Conservation (phyloP, 129 eudicot genomes). For the Flaveria robusta region DNA sequence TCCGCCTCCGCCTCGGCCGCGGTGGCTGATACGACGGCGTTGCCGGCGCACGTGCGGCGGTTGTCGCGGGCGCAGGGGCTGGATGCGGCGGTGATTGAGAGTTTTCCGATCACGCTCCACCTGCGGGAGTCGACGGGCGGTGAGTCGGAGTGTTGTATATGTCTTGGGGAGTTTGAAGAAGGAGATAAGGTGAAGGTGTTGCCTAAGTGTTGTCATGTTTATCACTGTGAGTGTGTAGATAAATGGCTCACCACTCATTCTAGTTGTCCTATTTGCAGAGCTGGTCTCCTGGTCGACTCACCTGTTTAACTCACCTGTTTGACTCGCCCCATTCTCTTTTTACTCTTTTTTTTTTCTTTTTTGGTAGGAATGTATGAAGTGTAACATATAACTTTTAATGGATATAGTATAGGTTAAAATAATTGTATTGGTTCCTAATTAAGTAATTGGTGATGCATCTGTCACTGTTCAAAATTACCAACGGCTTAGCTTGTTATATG, state of each 20-base stretch:
- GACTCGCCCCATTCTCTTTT: conserved; percentile 26
- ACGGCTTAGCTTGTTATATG: too few relatives aligned
- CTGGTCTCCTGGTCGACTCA: conserved; percentile 59
- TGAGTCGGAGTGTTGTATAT: conserved; percentile 78
- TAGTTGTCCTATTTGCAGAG: conserved; percentile 84
- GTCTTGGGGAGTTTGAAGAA: conserved; percentile 70
- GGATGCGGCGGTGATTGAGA: conserved; percentile 43
- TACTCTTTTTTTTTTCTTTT: background rate
- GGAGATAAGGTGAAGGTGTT: conserved; percentile 77
- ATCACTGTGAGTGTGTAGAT: conserved; percentile 86
- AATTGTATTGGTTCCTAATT: background rate
- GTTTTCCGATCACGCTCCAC: conserved; percentile 59
- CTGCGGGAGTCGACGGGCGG: background rate
- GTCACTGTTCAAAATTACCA: too few relatives aligned
- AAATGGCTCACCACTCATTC: conserved; percentile 68
- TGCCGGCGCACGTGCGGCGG: conserved; percentile 27
- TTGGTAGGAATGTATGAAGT: background rate
- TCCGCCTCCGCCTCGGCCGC: conserved; percentile 39
- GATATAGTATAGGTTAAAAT: background rate
- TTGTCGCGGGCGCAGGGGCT: conserved; percentile 44
- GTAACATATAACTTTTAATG: background rate
- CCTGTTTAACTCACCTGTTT: conserved; percentile 44
- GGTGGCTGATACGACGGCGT: conserved; percentile 32
- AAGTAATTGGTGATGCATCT: too few relatives aligned
- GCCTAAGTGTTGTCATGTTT: conserved; percentile 65